Base-by-base conservation (phyloP, 495 filamentous ascomycete species). In the Aspergillus panamensis region DNA sequence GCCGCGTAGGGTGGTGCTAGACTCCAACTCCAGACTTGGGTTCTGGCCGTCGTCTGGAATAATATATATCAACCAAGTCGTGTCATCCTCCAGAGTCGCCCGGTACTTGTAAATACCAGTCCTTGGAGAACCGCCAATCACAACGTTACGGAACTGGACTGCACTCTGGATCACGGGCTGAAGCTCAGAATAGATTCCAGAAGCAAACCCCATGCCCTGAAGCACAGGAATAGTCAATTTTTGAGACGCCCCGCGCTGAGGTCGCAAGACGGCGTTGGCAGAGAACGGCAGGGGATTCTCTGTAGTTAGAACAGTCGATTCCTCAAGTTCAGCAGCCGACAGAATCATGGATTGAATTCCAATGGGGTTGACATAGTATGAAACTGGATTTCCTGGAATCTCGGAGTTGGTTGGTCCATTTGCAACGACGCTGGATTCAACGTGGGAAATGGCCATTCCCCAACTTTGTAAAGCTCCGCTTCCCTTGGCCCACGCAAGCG, bases 141-240 rank as follows among this genome's bases (percentile, higher is more conserved):
- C 86, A 3, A 97, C 73, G 17, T 82, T 82, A 16, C 78, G 77
- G 77, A 90, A 96, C 61, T 84, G 85, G 1, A 93, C 78, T 9
- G 84, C 86, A 51, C 86, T 89, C 61, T 90, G 83, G 20, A 97
- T 76, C 10, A 87, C 44, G 3, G 93, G 92, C 25, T 84, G 82
- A 5, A 84, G 75, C 32, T 81, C 80, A 43, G 77, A 80, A 70
- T 93, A 97, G n/a, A 88, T 55, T 3, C 78, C 93, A 5, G 91
- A 96, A 10, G 95, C 80, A 60, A 91, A 93, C 0, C 83, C 91
- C 86, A 93, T 92, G 3, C 94, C 94, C 68, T 97, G 93, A 1
- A 96, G 85, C 7, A 96, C 67, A 0, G 92, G 92, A 62, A 96
- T 89, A 0, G 84, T 85, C 33, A 97, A 77, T 21, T 71, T 73